Evolutionary conservation across 192 early-diverging fungal genomes (phyloP).

Genomic region (Coemansia sp.): DNA sequence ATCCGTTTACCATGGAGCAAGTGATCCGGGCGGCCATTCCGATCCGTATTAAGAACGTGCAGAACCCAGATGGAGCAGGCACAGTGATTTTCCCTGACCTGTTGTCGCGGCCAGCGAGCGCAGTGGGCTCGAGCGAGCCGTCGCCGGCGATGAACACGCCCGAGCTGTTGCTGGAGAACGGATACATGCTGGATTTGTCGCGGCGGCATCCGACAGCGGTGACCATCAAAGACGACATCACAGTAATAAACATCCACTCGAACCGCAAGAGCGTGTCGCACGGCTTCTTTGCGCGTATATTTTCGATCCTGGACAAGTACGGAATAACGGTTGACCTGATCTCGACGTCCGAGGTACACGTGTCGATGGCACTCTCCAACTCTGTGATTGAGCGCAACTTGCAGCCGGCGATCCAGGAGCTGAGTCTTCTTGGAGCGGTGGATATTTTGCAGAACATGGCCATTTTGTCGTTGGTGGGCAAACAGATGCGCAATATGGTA

Average conservation of each 20-base stretch:
- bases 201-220: constrained; percentile 90
- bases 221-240: constrained; percentile 98
- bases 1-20: constrained; percentile 99
- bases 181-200: constrained; percentile 69
- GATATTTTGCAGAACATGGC: constrained; percentile 86
- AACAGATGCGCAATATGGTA: constrained; percentile 96
- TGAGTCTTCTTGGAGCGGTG: constrained; percentile 76
- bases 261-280: constrained; percentile 94
- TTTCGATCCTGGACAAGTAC: constrained; percentile 82
- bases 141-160: constrained; percentile 57
- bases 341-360: constrained; percentile 89
- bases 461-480: constrained; percentile 93
- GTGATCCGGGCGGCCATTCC: constrained; percentile 95
- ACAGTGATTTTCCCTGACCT: constrained; percentile 91
- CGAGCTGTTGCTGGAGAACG: constrained; percentile 65
- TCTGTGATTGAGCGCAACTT: constrained; percentile 67
- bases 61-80: constrained; percentile 86
- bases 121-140: constrained; percentile 52
- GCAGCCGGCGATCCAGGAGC: constrained; percentile 72
- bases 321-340: constrained; percentile 95
- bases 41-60: constrained; percentile 98
- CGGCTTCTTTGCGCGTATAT: constrained; percentile 97
- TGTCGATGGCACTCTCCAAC: constrained; percentile 78
- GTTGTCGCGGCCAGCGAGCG: constrained; percentile 51
- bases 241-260: constrained; percentile 95